Percentiles rank a stretch among this genome's conserved stretches.
Conservation (phyloP, 176 grass and related monocot genomes). For the Hordeum marinum region DNA sequence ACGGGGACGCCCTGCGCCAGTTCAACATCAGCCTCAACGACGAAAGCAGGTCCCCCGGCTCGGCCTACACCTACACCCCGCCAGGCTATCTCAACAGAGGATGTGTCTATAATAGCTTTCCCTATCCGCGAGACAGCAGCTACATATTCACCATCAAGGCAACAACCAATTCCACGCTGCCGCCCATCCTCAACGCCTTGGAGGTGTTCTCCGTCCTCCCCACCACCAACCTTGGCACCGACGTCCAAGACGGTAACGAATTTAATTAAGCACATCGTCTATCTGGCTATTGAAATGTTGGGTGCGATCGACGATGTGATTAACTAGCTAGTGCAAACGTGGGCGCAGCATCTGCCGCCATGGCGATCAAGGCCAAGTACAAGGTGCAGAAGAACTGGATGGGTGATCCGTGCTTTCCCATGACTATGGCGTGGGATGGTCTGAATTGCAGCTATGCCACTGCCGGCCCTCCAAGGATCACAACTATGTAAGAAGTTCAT, state of each 20-base stretch:
- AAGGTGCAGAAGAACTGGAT: constrained; percentile 43
- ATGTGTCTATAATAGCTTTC: not conserved
- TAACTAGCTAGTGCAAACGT: not conserved
- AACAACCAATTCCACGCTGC: constrained; percentile 40
- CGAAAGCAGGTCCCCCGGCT: not conserved
- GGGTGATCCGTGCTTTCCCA: constrained; percentile 59
- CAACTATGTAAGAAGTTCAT: constrained; percentile 12
- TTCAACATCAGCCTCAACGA: constrained; percentile 44
- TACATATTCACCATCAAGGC: constrained; percentile 44
- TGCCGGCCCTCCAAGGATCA: constrained; percentile 47
- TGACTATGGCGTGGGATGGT: constrained; percentile 40
- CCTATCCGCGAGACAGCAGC: not conserved
- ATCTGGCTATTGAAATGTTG: too few relatives aligned
- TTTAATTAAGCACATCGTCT: not conserved
- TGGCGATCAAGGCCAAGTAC: constrained; percentile 41
- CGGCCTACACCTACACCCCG: not conserved
- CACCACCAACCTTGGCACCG: constrained; percentile 16
- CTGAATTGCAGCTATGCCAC: constrained; percentile 47
- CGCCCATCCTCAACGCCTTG: constrained; percentile 53
- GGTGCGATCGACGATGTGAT: too few relatives aligned
- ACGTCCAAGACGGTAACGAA: constrained; percentile 31
- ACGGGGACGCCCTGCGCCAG: constrained; percentile 8
- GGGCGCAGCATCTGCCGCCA: constrained; percentile 45
- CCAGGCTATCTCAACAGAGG: constrained; percentile 13
- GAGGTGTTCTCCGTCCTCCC: constrained; percentile 47